Base-by-base conservation (phyloP, 257 asterid genomes). In the Petunia axillaris region DNA sequence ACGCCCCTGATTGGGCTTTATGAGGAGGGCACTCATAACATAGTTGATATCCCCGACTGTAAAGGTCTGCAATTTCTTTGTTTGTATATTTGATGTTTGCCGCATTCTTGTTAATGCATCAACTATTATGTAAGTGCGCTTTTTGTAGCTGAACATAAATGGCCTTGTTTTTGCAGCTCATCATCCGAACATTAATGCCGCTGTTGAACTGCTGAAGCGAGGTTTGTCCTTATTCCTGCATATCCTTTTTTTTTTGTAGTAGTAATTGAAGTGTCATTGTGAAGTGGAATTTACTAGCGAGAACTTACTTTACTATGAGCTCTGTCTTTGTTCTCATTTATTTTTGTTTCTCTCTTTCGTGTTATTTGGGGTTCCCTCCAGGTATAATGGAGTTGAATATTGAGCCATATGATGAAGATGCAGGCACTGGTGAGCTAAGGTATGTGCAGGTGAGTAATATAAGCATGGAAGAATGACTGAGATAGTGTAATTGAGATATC, bases 21-120 rank as follows among this genome's bases (percentile, higher is more conserved):
- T 63, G 91, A 90, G 84, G 97, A 91, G 87, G 97, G 95, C 55
- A 93, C 94, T 75, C 99, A 95, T 81, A 90, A 91, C 82, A 87
- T 91, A 8, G 92, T 92, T 75, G 97, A 93, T 81, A 95, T 95
- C 85, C 99, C 98, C 43, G 96, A 91, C 64, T 95, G 99, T 91
- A 82, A 81, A 90, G 98, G 99, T 93, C 50, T 46, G 76, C 43
- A 43, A 3, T 58, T 50, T 78, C 3, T 1, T 0, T 60, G 64
- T n/a, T 38, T 41, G 13, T 71, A 15, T 68, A 53, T 73, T 52
- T 52, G 16, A 1, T 6, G 3, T 41, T 37, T 38, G 71, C 6
- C 1, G 8, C 5, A 52, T 14, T 2, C 46, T 35, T 78, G 5
- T 6, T 1, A 11, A 67, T 81, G 40, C 59, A 36, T 65, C 38